phyloP scores from a whole-genome alignment of 1,284 basidiomycete genomes.

The Pseudozyma pruni region DNA sequence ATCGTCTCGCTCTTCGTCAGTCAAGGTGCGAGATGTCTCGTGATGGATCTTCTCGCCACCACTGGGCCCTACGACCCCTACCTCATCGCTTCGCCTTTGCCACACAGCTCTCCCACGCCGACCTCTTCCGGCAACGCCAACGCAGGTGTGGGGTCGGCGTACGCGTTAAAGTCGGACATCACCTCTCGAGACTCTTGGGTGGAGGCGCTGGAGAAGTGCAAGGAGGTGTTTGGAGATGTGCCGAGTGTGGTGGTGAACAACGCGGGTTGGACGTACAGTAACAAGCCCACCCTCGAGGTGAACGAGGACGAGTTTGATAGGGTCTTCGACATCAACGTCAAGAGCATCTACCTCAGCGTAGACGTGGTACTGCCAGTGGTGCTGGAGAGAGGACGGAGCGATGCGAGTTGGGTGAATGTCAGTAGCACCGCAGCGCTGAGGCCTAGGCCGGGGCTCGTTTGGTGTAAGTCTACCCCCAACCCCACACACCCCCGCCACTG shows the following conservation, averaged over 20 bases:
- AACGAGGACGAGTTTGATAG: conserved; percentile 37
- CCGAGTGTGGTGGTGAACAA: conserved; percentile 43
- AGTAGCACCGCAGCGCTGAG: conserved; percentile 33
- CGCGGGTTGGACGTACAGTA: conserved; percentile 50
- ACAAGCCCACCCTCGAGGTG: conserved; percentile 35
- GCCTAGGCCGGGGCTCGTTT: conserved; percentile 40
- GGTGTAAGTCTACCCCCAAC: conserved; percentile 27
- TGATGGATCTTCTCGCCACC: conserved; percentile 14
- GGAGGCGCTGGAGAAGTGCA: neutral
- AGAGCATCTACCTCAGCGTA: conserved; percentile 26
- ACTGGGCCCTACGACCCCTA: conserved; percentile 14
- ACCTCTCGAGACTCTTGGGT: conserved; percentile 15
- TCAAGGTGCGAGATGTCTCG: conserved; percentile 14
- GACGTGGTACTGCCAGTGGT: conserved; percentile 28
- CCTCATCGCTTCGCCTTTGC: neutral
- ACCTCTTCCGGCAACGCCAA: neutral
- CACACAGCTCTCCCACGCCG: neutral
- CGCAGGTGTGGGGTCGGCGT: neutral
- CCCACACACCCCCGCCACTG: too few species aligned
- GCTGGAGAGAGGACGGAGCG: conserved; percentile 4
- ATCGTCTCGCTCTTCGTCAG: conserved; percentile 29
- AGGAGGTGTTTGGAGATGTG: neutral
- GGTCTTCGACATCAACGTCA: conserved; percentile 44
- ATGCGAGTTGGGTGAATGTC: conserved; percentile 32
- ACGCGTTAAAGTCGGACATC: conserved; percentile 29